Evolutionary conservation across 805 yeast genomes (phyloP), one percentile per base, ranked within the genome.

Genomic region (Barnettozyma wickerhamii): DNA sequence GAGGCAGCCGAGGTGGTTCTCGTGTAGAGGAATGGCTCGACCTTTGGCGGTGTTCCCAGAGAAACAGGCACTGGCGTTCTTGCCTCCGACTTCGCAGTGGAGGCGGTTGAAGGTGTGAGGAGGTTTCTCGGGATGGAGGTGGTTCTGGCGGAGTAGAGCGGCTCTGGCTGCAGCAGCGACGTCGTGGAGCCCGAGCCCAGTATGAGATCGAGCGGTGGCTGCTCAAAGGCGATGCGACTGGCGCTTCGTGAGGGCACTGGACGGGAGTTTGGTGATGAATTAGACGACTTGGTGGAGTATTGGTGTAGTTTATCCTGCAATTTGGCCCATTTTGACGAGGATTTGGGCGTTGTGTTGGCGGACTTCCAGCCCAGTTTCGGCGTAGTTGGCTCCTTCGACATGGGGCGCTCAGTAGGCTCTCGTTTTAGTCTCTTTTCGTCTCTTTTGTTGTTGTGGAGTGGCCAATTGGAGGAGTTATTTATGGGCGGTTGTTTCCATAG

Each of bases 251-350:
- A 26, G 15, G 19, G 12, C 4, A 24, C n/a, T 4, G 37, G 30
- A 18, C 9, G 38, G 14, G 33, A 10, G 13, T 30, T 31, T 18
- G 33, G 36, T 12, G 34, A 39, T 6, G 37, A 36, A 19, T 35
- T 36, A 12, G 20, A 33, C 10, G 38, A 33, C 17, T 28, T 35
- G 12, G 32, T 15, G 17, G 32, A 33, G 31, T 30, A 30, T 7
- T 33, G 17, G 33, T 45, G 46, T 7, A 55, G 26, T 35, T 43
- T 51, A 20, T 45, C 54, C 26, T 55, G 59, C 24, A 53, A 35
- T 19, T 48, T 51, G 10, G 51, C 34, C 59, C 60, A 53, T 19
- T 47, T 52, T 10, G 55, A 51, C 5, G 49, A 18, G 30, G 34
- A 33, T 9, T 21, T 30, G 6, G 44, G 38, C 6, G 39, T 17